phyloP scores from a whole-genome alignment of 1,284 basidiomycete genomes.

The Rhodotorula sp. region DNA sequence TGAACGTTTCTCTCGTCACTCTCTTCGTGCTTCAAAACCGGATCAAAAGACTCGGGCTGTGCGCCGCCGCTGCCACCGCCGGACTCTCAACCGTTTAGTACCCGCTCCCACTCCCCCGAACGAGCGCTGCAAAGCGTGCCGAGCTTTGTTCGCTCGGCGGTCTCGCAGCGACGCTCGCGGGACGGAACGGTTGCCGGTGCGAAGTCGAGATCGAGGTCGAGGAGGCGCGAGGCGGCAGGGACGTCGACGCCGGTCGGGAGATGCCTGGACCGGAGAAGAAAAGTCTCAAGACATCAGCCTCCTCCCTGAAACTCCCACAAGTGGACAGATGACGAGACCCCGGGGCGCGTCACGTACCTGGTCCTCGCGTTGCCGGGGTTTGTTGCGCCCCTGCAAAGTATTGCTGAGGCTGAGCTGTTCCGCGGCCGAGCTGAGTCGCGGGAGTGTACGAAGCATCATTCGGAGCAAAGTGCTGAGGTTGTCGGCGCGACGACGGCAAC shows the following conservation, averaged over 20 bases:
- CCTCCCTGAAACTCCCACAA: too few relatives aligned
- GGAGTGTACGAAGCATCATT: not conserved
- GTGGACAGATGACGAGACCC: not conserved
- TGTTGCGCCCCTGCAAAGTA: too few relatives aligned
- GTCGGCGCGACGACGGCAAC: not conserved
- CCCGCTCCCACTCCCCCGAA: too few relatives aligned
- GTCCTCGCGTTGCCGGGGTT: too few relatives aligned
- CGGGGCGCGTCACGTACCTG: not conserved
- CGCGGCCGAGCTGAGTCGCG: not conserved
- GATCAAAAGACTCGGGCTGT: too few relatives aligned
- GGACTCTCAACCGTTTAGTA: too few relatives aligned
- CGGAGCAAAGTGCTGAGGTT: not conserved
- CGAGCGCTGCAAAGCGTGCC: not conserved
- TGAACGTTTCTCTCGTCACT: too few relatives aligned
- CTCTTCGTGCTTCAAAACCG: too few relatives aligned
- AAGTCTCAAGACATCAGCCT: too few relatives aligned
- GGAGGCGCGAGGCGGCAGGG: not conserved
- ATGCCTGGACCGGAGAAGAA: too few relatives aligned
- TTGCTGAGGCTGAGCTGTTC: not conserved
- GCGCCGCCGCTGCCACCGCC: too few relatives aligned
- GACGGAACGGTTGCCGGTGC: constrained; percentile 6
- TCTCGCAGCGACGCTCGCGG: not conserved
- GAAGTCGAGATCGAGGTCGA: not conserved
- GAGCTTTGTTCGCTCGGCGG: not conserved
- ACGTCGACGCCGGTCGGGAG: not conserved